Evolutionary conservation across 106 monocot species (phyloP).

Genomic region (Dendrobium nobile): DNA sequence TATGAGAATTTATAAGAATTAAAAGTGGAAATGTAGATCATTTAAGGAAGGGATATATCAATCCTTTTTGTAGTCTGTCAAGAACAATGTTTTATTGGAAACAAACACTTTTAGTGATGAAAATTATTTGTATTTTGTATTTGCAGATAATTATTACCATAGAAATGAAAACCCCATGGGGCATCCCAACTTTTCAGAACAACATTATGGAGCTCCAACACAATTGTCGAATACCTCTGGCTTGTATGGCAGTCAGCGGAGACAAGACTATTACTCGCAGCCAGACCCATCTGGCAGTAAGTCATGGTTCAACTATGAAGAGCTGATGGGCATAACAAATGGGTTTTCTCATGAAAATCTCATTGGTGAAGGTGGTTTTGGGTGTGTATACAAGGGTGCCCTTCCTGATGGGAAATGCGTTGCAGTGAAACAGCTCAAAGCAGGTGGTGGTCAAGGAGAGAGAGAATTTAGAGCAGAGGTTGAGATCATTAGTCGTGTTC

Average conservation of each 20-base stretch:
- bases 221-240: conserved; percentile 13
- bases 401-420: conserved; percentile 59
- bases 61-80: background rate
- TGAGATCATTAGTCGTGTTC: conserved; percentile 83
- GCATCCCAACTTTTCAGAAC: conserved; percentile 15
- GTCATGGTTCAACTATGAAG: conserved; percentile 62
- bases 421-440: conserved; percentile 84
- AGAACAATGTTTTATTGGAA: background rate
- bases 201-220: conserved; percentile 13
- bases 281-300: conserved; percentile 30
- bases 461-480: conserved; percentile 91
- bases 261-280: conserved; percentile 13
- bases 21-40: background rate
- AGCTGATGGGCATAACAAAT: conserved; percentile 48
- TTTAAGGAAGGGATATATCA: background rate
- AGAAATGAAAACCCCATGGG: conserved; percentile 15
- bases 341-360: conserved; percentile 60
- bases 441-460: conserved; percentile 82
- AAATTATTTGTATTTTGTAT: background rate
- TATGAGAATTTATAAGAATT: background rate
- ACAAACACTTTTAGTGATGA: background rate
- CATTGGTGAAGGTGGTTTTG: conserved; percentile 85
- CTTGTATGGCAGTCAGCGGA: conserved; percentile 22
- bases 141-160: conserved; percentile 41
- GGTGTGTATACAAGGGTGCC: conserved; percentile 75